Conservation (phyloP, 192 early-diverging fungal species). For the Entomortierella beljakovae region DNA sequence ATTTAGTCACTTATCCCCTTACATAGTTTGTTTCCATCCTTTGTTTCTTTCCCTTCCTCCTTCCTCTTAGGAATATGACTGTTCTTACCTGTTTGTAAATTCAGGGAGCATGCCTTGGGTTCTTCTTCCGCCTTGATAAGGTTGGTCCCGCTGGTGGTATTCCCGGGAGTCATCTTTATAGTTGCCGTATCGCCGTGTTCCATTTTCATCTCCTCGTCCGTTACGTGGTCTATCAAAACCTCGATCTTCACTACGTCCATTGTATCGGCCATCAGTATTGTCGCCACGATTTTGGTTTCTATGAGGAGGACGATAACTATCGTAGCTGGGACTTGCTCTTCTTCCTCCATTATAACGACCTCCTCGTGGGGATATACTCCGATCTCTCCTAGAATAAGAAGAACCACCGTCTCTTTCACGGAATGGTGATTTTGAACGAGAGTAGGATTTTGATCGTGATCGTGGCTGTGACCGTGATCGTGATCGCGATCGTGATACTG, state of each 20-base stretch:
- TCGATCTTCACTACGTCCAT: neutral
- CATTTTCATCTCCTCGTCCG: neutral
- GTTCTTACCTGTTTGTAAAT: conserved; percentile 30
- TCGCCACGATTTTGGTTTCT: neutral
- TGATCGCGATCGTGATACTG: neutral
- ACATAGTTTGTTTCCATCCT: no score
- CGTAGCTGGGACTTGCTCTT: conserved; percentile 26
- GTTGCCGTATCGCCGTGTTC: conserved; percentile 3
- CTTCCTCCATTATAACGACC: neutral
- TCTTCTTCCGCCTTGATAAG: conserved; percentile 33
- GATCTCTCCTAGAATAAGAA: no score
- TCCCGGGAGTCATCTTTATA: neutral
- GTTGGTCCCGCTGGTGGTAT: conserved; percentile 9
- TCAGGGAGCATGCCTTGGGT: conserved; percentile 17
- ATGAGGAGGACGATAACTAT: conserved; percentile 11
- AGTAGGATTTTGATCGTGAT: neutral
- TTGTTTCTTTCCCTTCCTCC: no score
- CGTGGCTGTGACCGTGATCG: conserved; percentile 3
- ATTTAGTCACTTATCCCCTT: no score
- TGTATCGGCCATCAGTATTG: neutral
- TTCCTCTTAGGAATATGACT: no score
- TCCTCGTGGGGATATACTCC: neutral
- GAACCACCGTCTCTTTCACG: neutral
- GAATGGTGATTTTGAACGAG: conserved; percentile 10
- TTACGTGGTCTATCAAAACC: neutral